Base-by-base conservation (phyloP, 2,329 filamentous ascomycete species). In the Colletotrichum spaethianum region DNA sequence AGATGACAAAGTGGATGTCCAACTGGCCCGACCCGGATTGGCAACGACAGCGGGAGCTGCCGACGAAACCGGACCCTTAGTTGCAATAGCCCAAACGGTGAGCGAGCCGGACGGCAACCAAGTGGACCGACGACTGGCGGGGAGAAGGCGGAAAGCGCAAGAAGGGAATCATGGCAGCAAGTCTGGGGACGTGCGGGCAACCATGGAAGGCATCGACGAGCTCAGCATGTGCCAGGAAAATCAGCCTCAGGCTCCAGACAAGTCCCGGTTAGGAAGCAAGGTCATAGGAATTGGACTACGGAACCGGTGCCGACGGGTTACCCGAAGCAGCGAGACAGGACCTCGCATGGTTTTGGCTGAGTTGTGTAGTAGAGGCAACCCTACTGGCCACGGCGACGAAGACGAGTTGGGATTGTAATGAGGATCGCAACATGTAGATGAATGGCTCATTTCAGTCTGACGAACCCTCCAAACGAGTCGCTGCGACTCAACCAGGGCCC, bases 331-430 rank as follows among this genome's bases (percentile, higher is more conserved):
- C 50, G 36, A 70, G 53, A 60, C 38, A 23, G 60, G 59, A 8
- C 40, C 65, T 26, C 60, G 66, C 20, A 64, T 48, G 53, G 53
- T 52, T 48, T 31, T 72, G 60, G 44, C 31, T 11, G 53, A 55
- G 14, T 40, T 72, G 57, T 28, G 38, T 36, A 31, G 42, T 11
- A n/a, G 33, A n/a, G 28, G 31, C 60, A 55, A 53, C 40, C 12
- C 53, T 28, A 61, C 44, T 36, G 70, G 59, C 38, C 60, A 46
- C 20, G 31, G 57, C 26, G 65, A 59, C 46, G 70, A 72, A 26
- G 70, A 72, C 20, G 70, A 72, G 31, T 66, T 72, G 36, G 70
- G 70, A 26, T 46, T 68, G 20, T 68, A 50, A 68, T 67, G 50
- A 63, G 20, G 38, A 33, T 28, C 20, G 69, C 57, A 57, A 11